Evolutionary conservation across 2,329 filamentous ascomycete species (phyloP).

Genomic region (Ophiostoma piceae): DNA sequence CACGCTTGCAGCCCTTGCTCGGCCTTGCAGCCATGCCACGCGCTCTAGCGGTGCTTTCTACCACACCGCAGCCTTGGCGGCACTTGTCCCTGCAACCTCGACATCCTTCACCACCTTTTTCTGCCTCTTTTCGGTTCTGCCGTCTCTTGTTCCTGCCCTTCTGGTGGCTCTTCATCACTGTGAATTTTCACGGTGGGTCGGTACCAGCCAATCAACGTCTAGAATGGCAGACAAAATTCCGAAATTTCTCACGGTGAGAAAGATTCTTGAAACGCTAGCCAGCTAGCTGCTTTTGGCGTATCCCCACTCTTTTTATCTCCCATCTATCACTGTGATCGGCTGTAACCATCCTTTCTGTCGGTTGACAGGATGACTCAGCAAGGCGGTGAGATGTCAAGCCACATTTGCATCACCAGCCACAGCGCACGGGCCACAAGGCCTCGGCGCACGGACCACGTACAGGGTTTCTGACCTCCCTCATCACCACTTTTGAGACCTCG

Average conservation of each 20-base stretch:
- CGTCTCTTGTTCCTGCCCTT: background rate
- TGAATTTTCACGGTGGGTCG: background rate
- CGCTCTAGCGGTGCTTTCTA: background rate
- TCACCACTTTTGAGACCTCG: too few relatives aligned
- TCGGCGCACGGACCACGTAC: too few relatives aligned
- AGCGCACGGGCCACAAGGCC: too few relatives aligned
- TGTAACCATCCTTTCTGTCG: background rate
- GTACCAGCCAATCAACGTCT: background rate
- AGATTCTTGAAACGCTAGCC: background rate
- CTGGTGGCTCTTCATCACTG: background rate
- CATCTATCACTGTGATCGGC: constrained; percentile 4
- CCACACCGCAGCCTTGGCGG: background rate
- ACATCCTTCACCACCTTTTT: background rate
- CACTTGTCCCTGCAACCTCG: background rate
- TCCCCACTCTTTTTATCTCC: background rate
- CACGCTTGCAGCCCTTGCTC: background rate
- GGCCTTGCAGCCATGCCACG: background rate
- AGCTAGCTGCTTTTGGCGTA: background rate
- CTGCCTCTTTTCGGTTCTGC: background rate
- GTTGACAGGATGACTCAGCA: too few relatives aligned
- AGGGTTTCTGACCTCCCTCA: too few relatives aligned
- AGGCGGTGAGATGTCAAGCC: too few relatives aligned
- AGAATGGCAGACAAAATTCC: background rate
- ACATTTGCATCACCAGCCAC: too few relatives aligned
- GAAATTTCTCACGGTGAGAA: background rate